Conservation (phyloP, 2,329 filamentous ascomycete genomes). For the Macroventuria anomochaeta region DNA sequence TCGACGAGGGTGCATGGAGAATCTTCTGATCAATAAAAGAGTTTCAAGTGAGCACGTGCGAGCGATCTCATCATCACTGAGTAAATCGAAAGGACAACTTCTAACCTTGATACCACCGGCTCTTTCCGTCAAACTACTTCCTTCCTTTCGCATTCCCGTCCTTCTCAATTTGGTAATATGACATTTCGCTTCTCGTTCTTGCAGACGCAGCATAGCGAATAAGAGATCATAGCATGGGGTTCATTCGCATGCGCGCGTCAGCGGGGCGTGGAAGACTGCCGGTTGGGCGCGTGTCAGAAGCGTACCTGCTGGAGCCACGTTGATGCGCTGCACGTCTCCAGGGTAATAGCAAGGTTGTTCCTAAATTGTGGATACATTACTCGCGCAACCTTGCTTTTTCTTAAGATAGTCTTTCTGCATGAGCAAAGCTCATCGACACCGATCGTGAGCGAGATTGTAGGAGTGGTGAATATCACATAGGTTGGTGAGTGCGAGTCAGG, state of each 20-base stretch:
- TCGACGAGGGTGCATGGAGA: neutral
- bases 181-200: neutral
- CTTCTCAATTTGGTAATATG: constrained; percentile 1
- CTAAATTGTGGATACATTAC: neutral
- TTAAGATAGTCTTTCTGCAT: too few species aligned
- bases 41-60: constrained; percentile 20
- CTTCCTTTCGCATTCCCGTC: neutral
- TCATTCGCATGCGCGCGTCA: constrained; percentile 21
- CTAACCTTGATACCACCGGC: neutral
- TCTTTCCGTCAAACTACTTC: neutral
- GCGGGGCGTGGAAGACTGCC: constrained; percentile 39
- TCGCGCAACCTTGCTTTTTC: neutral
- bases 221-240: constrained; percentile 8
- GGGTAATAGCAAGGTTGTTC: constrained; percentile 1
- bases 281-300: constrained; percentile 30
- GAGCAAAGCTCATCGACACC: too few species aligned
- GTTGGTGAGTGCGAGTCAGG: neutral
- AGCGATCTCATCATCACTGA: neutral
- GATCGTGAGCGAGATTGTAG: neutral
- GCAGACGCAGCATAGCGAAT: constrained; percentile 2
- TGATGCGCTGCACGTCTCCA: neutral
- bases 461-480: neutral
- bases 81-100: neutral
- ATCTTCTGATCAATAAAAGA: constrained; percentile 21
- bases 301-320: constrained; percentile 36